These are phyloP conservation scores for Wickerhamiella dianesei DNA, from an alignment of 805 yeast species.

Conservation along the genomic window DNA sequence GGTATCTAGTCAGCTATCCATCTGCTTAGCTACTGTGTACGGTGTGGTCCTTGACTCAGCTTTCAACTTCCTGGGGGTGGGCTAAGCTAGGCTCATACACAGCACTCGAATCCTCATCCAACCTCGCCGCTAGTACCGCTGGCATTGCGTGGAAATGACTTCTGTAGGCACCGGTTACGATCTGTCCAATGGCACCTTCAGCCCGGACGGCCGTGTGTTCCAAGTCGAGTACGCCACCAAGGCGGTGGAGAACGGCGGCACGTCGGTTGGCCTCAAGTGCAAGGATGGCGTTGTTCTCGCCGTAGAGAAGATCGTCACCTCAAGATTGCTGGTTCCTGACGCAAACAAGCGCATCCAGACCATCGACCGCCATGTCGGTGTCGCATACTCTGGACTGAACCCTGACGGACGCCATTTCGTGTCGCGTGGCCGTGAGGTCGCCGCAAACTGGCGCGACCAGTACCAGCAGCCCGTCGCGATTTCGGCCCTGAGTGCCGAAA, in stretches of 20 bases:
- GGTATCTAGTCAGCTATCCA: background rate
- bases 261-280: conserved; percentile 84
- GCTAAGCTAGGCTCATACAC: too few relatives aligned
- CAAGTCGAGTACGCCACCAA: conserved; percentile 97
- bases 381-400: conserved; percentile 83
- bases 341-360: conserved; percentile 86
- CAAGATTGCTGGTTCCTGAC: conserved; percentile 79
- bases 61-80: too few relatives aligned
- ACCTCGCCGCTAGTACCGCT: too few relatives aligned
- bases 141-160: conserved; percentile 32
- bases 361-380: conserved; percentile 86
- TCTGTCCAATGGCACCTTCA: conserved; percentile 89
- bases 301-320: conserved; percentile 80
- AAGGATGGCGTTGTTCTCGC: conserved; percentile 94
- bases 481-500: conserved; percentile 69
- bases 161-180: conserved; percentile 99
- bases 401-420: conserved; percentile 97
- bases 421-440: conserved; percentile 84
- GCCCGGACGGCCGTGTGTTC: conserved; percentile 52
- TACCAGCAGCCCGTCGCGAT: conserved; percentile 69
- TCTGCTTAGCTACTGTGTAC: background rate
- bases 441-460: conserved; percentile 57
- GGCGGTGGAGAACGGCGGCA: conserved; percentile 96
- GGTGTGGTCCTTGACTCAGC: too few relatives aligned
- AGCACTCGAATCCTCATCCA: too few relatives aligned